Evolutionary conservation across 2,329 filamentous ascomycete genomes (phyloP), one percentile per base, ranked within the genome.

Genomic region (Saccharata proteae): DNA sequence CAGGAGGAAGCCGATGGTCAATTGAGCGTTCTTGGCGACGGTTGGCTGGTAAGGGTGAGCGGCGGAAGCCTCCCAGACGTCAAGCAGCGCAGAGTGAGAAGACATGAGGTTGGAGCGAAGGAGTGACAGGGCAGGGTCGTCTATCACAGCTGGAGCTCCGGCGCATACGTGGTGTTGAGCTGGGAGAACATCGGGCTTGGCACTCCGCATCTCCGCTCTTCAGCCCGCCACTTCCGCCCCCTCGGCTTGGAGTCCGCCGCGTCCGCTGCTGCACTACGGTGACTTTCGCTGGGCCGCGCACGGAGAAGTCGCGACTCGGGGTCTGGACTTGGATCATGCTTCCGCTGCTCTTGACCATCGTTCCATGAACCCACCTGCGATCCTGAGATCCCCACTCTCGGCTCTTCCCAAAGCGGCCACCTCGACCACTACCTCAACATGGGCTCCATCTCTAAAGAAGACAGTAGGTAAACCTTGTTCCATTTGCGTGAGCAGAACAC

Each of bases 41-140:
- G 74, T 55, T 39, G 88, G 85, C 46, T 77, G 61, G 64, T 90
- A 96, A 40, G 85, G 83, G 65, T 75, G 81, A 69, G 75, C 74
- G 60, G 81, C 74, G 64, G 86, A 82, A 69, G 83, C 81, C 70
- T 92, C 80, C 88, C 88, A 96, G 65, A 93, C 71, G 59, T 90
- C 76, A 62, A 79, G 52, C 30, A 66, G 76, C 59, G 93, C 67
- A 68, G 24, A 26, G 10, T 19, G 12, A n/a, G 31, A 24, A 34
- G 35, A 37, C 30, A 37, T 34, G 26, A 29, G 20, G 7, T 16
- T 6, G 24, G 30, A 15, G 15, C 12, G 26, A 8, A 11, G 24
- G 8, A 10, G 24, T 12, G 24, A 26, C 6, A 6, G 24, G 10
- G 24, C 10, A n/a, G n/a, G n/a, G n/a, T n/a, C n/a, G n/a, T n/a